These are phyloP conservation scores for Saksenaea vasiformis DNA, from an alignment of 371 early-diverging fungal genomes.

Conservation along the genomic window DNA sequence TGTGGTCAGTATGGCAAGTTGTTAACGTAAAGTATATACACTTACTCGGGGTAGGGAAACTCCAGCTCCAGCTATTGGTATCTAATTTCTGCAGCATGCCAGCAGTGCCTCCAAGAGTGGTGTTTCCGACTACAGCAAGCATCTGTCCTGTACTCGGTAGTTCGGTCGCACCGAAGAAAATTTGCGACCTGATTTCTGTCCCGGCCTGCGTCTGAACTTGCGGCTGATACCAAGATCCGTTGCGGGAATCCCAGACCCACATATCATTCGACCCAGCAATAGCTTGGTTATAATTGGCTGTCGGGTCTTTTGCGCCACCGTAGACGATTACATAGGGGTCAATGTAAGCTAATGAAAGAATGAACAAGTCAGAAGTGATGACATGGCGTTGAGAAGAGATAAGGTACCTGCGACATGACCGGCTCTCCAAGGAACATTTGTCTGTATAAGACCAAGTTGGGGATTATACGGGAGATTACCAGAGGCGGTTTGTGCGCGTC, in stretches of 20 bases:
- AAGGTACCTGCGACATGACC: conserved; percentile 49
- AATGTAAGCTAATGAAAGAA: conserved; percentile 11
- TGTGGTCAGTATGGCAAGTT: background rate
- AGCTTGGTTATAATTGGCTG: conserved; percentile 12
- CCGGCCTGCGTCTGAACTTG: conserved; percentile 27
- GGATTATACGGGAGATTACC: conserved; percentile 5
- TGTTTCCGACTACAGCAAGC: conserved; percentile 39
- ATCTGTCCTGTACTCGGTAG: conserved; percentile 44
- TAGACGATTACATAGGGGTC: conserved; percentile 46
- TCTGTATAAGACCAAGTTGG: conserved; percentile 30
- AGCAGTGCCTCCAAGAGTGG: conserved; percentile 27
- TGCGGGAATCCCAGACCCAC: conserved; percentile 48
- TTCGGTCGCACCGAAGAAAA: conserved; percentile 32
- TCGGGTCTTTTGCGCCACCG: conserved; percentile 40
- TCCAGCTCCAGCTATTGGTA: conserved; percentile 49
- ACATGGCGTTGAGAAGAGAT: background rate
- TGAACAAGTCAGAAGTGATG: background rate
- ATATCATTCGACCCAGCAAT: conserved; percentile 33
- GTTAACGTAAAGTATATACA: background rate
- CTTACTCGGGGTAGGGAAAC: conserved; percentile 48
- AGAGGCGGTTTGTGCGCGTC: background rate
- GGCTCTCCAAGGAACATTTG: conserved; percentile 49
- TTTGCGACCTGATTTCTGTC: conserved; percentile 28
- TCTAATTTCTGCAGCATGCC: conserved; percentile 47
- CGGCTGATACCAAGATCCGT: conserved; percentile 46